These are phyloP conservation scores for Boletus rubropictus DNA, from an alignment of 768 basidiomycete genomes.

Conservation along the genomic window DNA sequence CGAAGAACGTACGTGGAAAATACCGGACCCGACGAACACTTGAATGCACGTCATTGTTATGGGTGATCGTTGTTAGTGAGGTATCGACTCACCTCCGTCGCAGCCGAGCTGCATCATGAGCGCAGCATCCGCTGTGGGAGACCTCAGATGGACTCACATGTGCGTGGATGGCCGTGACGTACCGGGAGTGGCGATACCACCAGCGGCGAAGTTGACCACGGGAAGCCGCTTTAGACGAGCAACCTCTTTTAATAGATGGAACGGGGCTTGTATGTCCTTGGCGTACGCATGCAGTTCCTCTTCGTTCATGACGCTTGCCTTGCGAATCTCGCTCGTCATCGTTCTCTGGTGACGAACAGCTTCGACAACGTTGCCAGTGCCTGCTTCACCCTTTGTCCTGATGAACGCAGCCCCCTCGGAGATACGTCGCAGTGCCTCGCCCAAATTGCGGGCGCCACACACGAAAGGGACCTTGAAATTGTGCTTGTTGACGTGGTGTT, in stretches of 20 bases:
- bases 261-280: conserved; percentile 89
- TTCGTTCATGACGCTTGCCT: conserved; percentile 83
- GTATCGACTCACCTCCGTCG: conserved; percentile 70
- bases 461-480: conserved; percentile 93
- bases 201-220: conserved; percentile 96
- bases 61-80: background rate
- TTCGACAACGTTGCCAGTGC: conserved; percentile 86
- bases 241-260: conserved; percentile 92
- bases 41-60: conserved; percentile 7
- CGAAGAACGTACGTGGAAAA: conserved; percentile 72
- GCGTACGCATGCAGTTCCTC: conserved; percentile 93
- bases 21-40: conserved; percentile 98
- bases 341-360: conserved; percentile 90
- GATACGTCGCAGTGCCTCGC: conserved; percentile 93
- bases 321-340: conserved; percentile 79
- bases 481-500: conserved; percentile 96
- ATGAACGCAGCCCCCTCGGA: conserved; percentile 98
- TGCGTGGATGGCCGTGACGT: conserved; percentile 13
- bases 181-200: conserved; percentile 91
- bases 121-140: conserved; percentile 75
- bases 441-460: conserved; percentile 91
- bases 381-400: conserved; percentile 93
- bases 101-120: conserved; percentile 99
- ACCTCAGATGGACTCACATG: background rate
- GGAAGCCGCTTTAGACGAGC: conserved; percentile 90